phyloP scores from a whole-genome alignment of 2,329 filamentous ascomycete genomes.

The Xylariaceae sp. region DNA sequence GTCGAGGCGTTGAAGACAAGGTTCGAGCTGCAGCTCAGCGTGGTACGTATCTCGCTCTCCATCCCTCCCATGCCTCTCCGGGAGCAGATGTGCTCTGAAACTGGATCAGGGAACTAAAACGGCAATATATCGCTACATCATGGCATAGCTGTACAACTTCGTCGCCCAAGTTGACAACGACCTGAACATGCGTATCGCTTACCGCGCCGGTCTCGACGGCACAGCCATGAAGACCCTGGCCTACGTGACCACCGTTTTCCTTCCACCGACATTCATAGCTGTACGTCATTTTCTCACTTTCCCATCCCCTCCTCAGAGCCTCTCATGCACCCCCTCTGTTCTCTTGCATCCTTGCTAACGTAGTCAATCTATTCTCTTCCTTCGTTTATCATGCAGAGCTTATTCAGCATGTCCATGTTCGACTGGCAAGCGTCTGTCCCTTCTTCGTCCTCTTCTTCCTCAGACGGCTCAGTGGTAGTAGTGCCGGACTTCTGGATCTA shows the following conservation, averaged over 20 bases:
- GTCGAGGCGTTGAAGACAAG: neutral
- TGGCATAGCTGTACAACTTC: conserved; percentile 1
- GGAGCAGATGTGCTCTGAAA: no score
- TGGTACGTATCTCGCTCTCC: neutral
- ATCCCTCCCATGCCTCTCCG: neutral
- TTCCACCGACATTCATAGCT: conserved; percentile 1
- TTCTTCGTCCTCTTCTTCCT: neutral
- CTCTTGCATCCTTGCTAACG: no score
- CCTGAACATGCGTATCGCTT: neutral
- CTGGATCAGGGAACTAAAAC: no score
- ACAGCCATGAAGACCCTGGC: conserved; percentile 1
- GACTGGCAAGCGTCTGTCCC: neutral
- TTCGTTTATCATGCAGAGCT: no score
- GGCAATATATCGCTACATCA: neutral
- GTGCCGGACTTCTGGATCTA: neutral
- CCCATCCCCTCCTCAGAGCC: neutral
- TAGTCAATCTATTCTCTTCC: no score
- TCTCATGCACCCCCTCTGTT: neutral
- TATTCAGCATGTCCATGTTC: conserved; percentile 3
- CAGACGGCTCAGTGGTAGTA: neutral
- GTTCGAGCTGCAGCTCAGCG: conserved; percentile 1
- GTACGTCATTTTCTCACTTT: neutral
- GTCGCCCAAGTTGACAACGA: conserved; percentile 2
- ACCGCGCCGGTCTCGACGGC: neutral
- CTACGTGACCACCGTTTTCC: neutral